phyloP scores from a whole-genome alignment of 179 eudicot species.

The Carnegiea gigantea region DNA sequence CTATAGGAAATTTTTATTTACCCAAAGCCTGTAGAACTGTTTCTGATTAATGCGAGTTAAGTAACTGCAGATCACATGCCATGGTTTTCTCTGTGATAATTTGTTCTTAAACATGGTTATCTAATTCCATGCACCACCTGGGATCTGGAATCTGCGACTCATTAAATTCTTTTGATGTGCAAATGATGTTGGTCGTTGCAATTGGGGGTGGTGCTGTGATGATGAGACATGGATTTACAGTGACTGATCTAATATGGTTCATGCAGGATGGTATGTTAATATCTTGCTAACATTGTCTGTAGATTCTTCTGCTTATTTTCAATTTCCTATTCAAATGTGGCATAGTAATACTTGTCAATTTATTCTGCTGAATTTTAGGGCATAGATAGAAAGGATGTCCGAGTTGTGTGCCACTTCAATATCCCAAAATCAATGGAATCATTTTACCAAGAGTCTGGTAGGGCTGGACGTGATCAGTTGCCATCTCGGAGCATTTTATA shows the following conservation, averaged over 20 bases:
- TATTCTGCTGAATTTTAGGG: conserved; percentile 48
- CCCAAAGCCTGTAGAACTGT: not conserved
- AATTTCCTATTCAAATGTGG: not conserved
- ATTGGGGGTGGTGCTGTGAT: conserved; percentile 41
- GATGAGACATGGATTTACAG: conserved; percentile 22
- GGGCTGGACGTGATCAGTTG: conserved; percentile 97
- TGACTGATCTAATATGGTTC: conserved; percentile 37
- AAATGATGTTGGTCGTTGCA: conserved; percentile 12
- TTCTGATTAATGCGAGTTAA: not conserved
- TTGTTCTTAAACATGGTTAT: not conserved
- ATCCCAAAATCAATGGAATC: conserved; percentile 95
- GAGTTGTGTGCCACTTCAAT: conserved; percentile 90
- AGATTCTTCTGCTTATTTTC: not conserved
- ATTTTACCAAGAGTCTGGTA: conserved; percentile 96
- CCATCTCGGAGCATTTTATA: conserved; percentile 81
- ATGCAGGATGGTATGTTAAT: conserved; percentile 79
- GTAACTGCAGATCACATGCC: not conserved
- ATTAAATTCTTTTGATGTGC: conserved; percentile 22
- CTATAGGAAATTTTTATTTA: not conserved
- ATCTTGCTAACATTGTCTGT: not conserved
- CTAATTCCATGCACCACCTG: not conserved
- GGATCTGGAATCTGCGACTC: not conserved
- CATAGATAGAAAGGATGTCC: conserved; percentile 89
- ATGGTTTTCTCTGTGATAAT: not conserved
- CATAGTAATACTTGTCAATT: not conserved